Conservation (phyloP, 148 eudicot genomes). For the Camellia granthamiana region DNA sequence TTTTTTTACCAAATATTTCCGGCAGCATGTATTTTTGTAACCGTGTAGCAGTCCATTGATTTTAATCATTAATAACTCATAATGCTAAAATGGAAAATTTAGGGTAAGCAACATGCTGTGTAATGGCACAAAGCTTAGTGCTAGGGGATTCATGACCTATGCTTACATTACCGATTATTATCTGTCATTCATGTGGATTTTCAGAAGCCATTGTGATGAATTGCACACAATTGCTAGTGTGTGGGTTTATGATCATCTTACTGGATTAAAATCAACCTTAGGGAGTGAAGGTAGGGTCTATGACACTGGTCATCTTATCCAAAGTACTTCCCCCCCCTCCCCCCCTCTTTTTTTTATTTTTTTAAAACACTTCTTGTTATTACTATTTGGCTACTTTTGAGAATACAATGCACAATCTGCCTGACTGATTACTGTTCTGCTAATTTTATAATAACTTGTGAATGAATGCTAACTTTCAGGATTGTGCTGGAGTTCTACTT, state of each 20-base stretch:
- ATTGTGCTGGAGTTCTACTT: conserved; percentile 93
- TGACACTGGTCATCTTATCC: neutral
- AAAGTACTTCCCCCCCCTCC: neutral
- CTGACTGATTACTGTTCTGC: too few species aligned
- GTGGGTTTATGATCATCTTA: too few species aligned
- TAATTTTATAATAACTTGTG: neutral
- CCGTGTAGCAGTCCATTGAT: neutral
- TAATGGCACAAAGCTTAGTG: neutral
- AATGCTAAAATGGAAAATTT: neutral
- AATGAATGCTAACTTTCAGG: conserved; percentile 40
- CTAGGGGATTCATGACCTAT: neutral
- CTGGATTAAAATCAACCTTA: neutral
- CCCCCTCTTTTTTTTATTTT: too few species aligned
- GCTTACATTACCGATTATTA: neutral
- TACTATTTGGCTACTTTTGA: neutral
- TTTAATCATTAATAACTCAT: neutral
- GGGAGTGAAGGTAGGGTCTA: neutral
- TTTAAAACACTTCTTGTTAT: neutral
- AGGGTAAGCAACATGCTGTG: neutral
- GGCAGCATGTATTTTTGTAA: neutral
- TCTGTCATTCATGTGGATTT: neutral
- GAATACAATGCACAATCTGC: too few species aligned
- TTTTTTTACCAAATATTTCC: neutral
- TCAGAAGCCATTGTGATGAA: neutral
- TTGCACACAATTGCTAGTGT: neutral